Conservation (phyloP, 2,329 filamentous ascomycete genomes). For the Apiospora rasikravindrae region DNA sequence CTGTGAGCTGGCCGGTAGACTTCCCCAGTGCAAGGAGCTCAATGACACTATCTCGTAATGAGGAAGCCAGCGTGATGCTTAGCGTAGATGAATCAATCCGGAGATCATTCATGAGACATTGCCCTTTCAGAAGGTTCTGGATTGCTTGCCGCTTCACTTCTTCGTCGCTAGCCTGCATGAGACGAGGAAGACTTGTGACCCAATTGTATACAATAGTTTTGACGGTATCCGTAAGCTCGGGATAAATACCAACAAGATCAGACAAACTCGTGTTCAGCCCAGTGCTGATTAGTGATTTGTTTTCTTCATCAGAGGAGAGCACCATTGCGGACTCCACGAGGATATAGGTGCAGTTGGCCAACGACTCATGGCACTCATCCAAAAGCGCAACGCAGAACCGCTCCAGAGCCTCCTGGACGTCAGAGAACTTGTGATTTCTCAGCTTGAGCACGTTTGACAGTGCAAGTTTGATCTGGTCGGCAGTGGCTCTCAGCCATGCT, state of each 20-base stretch:
- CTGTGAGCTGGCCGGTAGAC: conserved; percentile 37
- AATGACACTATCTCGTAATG: conserved; percentile 76
- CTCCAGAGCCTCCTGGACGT: conserved; percentile 72
- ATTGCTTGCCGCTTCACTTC: conserved; percentile 74
- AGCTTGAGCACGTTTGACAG: conserved; percentile 79
- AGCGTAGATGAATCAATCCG: conserved; percentile 70
- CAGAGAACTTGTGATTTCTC: conserved; percentile 69
- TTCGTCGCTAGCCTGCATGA: conserved; percentile 87
- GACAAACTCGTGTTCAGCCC: conserved; percentile 63
- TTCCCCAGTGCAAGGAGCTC: conserved; percentile 45
- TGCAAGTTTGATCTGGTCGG: conserved; percentile 81
- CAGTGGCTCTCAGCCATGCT: conserved; percentile 80
- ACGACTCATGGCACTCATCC: conserved; percentile 76
- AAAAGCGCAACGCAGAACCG: conserved; percentile 76
- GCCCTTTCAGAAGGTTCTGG: conserved; percentile 76
- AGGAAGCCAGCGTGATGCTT: conserved; percentile 68
- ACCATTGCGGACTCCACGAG: conserved; percentile 83
- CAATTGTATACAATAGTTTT: conserved; percentile 79
- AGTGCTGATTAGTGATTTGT: conserved; percentile 48
- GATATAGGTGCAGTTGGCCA: conserved; percentile 71
- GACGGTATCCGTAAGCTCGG: conserved; percentile 65
- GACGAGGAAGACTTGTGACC: conserved; percentile 78
- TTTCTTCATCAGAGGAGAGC: conserved; percentile 59
- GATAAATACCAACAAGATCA: conserved; percentile 67
- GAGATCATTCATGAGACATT: conserved; percentile 67